phyloP scores from a whole-genome alignment of 345 rosid species.

The Gossypium anomalum region DNA sequence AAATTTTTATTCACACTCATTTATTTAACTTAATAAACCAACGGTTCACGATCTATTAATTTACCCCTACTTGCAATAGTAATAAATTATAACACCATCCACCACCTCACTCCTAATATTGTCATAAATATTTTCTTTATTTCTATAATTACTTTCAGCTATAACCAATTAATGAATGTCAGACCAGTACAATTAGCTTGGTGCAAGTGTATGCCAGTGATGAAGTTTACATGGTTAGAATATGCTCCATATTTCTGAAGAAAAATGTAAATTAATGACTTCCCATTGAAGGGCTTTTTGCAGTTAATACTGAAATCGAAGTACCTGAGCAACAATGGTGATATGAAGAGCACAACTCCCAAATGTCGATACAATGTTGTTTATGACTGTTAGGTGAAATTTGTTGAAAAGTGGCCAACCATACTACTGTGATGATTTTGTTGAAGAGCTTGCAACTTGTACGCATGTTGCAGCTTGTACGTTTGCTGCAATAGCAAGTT shows the following conservation, averaged over 20 bases:
- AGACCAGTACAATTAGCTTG: neutral
- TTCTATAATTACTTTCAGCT: neutral
- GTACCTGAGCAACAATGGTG: slow-evolving; percentile 68
- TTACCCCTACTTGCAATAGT: neutral
- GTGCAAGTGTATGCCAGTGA: neutral
- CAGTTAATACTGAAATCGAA: neutral
- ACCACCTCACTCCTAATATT: slow-evolving; percentile 27
- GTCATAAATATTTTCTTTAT: slow-evolving; percentile 27
- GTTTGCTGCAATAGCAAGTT: too few relatives aligned
- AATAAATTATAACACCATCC: slow-evolving; percentile 31
- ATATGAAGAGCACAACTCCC: slow-evolving; percentile 62
- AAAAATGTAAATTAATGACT: neutral
- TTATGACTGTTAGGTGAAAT: slow-evolving; percentile 42
- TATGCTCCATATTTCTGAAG: slow-evolving; percentile 29
- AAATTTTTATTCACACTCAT: too few relatives aligned
- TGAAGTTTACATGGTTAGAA: too few relatives aligned
- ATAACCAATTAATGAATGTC: slow-evolving; percentile 9
- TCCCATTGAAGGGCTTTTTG: too few relatives aligned
- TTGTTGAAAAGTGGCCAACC: slow-evolving; percentile 15
- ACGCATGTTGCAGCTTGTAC: too few relatives aligned
- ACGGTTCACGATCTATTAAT: fast-evolving
- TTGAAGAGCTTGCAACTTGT: too few relatives aligned
- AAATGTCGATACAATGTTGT: slow-evolving; percentile 61
- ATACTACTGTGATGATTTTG: too few relatives aligned
- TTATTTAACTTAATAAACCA: too few relatives aligned